Percentiles rank a stretch among this genome's conserved stretches.
Evolutionary conservation across 768 basidiomycete species (phyloP).

Genomic region (Trametes cingulata): DNA sequence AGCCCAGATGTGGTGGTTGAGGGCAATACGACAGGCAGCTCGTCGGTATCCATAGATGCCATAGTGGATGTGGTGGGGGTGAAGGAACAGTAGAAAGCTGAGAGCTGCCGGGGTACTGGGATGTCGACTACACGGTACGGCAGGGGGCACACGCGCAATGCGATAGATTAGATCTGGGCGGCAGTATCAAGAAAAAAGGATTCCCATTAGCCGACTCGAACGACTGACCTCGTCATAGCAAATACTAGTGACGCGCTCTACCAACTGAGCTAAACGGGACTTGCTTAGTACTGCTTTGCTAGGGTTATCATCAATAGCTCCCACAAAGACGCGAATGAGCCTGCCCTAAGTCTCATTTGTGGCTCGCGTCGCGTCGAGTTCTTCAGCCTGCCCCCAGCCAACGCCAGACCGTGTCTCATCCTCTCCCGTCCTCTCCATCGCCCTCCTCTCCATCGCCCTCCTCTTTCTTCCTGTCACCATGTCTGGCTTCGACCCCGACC

Average conservation of each 20-base stretch:
- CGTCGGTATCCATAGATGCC: conserved; percentile 77
- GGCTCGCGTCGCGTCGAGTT: conserved; percentile 17
- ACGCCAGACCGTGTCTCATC: conserved; percentile 7
- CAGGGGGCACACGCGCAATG: too few relatives aligned
- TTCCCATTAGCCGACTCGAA: conserved; percentile 54
- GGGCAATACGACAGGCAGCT: conserved; percentile 71
- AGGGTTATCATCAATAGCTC: background rate
- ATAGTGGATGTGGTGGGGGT: conserved; percentile 28
- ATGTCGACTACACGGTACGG: background rate
- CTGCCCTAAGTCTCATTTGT: conserved; percentile 26
- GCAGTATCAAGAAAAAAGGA: background rate
- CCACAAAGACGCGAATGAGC: conserved; percentile 21
- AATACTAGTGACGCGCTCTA: conserved; percentile 75
- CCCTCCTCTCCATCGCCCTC: background rate
- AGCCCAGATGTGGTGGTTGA: conserved; percentile 72
- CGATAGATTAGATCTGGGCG: too few relatives aligned
- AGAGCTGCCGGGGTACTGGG: background rate
- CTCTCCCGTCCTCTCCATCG: background rate
- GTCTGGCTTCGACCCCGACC: conserved; percentile 88
- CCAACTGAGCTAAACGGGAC: conserved; percentile 41
- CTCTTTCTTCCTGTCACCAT: conserved; percentile 39
- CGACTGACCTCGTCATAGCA: conserved; percentile 68
- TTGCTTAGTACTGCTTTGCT: background rate
- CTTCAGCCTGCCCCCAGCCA: too few relatives aligned
- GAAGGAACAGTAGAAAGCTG: background rate